Percentiles rank a stretch among this genome's conserved stretches.
Evolutionary conservation across 768 basidiomycete genomes (phyloP).

Genomic region (Mycena rebaudengoi): DNA sequence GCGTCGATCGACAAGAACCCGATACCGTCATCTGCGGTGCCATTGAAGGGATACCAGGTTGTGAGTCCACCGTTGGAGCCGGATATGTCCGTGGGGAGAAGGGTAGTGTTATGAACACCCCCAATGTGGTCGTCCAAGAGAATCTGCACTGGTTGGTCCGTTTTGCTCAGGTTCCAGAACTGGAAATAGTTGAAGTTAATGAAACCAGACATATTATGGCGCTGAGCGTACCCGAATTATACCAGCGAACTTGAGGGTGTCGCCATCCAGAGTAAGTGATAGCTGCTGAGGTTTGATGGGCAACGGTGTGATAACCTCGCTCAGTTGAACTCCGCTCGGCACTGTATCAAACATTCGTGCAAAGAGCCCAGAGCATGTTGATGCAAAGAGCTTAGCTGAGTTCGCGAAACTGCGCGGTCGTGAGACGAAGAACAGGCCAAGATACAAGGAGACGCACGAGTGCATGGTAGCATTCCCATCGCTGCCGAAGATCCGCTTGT

Average conservation of each 20-base stretch:
- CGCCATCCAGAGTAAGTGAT: constrained; percentile 2
- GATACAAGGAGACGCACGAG: constrained; percentile 27
- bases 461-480: constrained; percentile 47
- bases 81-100: neutral
- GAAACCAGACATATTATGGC: neutral
- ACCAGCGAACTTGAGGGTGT: neutral
- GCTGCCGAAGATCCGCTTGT: constrained; percentile 44
- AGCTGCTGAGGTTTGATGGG: constrained; percentile 6
- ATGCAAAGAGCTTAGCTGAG: constrained; percentile 1
- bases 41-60: constrained; percentile 7
- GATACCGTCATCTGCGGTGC: neutral
- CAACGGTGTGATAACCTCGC: constrained; percentile 7
- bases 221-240: constrained; percentile 4
- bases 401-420: neutral
- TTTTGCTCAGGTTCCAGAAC: constrained; percentile 8
- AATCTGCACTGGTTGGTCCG: neutral
- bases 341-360: constrained; percentile 14
- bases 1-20: neutral
- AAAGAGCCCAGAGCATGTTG: constrained; percentile 1
- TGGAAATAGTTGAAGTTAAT: neutral
- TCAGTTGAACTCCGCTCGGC: constrained; percentile 7
- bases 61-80: neutral
- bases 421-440: neutral
- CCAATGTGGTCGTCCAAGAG: constrained; percentile 9
- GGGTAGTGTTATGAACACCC: neutral